These are phyloP conservation scores for Boletus rubescentipes DNA, from an alignment of 768 basidiomycete species.

Conservation along the genomic window DNA sequence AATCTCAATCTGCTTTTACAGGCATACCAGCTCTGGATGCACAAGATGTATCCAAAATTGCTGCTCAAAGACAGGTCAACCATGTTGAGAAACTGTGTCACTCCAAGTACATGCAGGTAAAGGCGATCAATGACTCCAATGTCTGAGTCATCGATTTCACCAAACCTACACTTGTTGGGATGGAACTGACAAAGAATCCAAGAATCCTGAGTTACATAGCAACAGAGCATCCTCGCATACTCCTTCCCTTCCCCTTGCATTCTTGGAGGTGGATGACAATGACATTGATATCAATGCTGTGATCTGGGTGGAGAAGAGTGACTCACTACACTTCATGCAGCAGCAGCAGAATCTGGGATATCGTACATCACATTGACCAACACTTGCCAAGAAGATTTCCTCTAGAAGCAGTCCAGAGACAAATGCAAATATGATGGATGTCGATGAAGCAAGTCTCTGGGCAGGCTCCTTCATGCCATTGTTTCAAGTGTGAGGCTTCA, in stretches of 20 bases:
- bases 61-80: conserved; percentile 81
- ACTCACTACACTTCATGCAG: conserved; percentile 22
- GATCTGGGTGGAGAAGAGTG: conserved; percentile 44
- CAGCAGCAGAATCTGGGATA: conserved; percentile 4
- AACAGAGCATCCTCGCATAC: conserved; percentile 39
- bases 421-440: conserved; percentile 20
- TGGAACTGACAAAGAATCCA: conserved; percentile 12
- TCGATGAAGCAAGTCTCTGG: conserved; percentile 44
- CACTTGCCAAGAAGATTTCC: conserved; percentile 5
- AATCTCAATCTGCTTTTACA: conserved; percentile 81
- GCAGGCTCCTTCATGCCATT: too few relatives aligned
- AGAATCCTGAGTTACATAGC: conserved; percentile 6
- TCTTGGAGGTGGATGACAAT: conserved; percentile 43
- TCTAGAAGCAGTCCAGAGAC: conserved; percentile 8
- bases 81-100: conserved; percentile 89
- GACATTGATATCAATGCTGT: conserved; percentile 55
- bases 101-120: conserved; percentile 81
- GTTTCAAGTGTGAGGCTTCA: too few relatives aligned
- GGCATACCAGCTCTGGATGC: conserved; percentile 94
- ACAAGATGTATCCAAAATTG: conserved; percentile 86
- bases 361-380: background rate
- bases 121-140: conserved; percentile 19
- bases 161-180: conserved; percentile 25
- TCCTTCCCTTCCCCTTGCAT: conserved; percentile 39
- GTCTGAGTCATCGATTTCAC: conserved; percentile 35